phyloP scores from a whole-genome alignment of 2,329 filamentous ascomycete genomes.

The Beauveria asiatica region DNA sequence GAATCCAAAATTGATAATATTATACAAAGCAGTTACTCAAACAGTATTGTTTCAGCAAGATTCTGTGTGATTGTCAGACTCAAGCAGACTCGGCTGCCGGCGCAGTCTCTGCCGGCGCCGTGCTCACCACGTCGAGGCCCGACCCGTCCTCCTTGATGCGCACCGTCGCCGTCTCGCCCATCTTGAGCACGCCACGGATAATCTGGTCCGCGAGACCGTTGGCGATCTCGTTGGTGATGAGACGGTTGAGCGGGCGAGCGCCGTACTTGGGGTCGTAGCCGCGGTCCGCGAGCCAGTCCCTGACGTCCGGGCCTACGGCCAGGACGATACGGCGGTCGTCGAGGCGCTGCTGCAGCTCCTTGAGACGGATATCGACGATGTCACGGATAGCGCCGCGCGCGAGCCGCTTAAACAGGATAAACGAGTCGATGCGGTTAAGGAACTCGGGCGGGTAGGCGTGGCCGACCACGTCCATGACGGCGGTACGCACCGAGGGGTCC shows the following conservation, averaged over 20 bases:
- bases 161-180: conserved; percentile 65
- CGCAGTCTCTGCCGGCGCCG: not conserved
- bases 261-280: conserved; percentile 91
- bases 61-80: not conserved
- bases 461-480: conserved; percentile 83
- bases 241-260: conserved; percentile 79
- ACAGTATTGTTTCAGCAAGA: not conserved
- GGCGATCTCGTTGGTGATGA: conserved; percentile 84
- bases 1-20: not conserved
- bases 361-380: conserved; percentile 86
- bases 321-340: conserved; percentile 79
- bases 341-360: conserved; percentile 73
- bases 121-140: conserved; percentile 42
- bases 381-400: conserved; percentile 71
- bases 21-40: not conserved
- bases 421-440: conserved; percentile 91
- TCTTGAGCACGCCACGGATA: conserved; percentile 73
- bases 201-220: conserved; percentile 87
- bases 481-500: conserved; percentile 60
- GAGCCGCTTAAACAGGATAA: conserved; percentile 90
- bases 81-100: not conserved
- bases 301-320: conserved; percentile 60
- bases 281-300: conserved; percentile 77
- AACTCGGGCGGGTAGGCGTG: conserved; percentile 79
- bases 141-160: conserved; percentile 54